Percentiles rank a stretch among this genome's conserved stretches.
phyloP scores from a whole-genome alignment of 495 filamentous ascomycete genomes.

The Zalerion maritima region DNA sequence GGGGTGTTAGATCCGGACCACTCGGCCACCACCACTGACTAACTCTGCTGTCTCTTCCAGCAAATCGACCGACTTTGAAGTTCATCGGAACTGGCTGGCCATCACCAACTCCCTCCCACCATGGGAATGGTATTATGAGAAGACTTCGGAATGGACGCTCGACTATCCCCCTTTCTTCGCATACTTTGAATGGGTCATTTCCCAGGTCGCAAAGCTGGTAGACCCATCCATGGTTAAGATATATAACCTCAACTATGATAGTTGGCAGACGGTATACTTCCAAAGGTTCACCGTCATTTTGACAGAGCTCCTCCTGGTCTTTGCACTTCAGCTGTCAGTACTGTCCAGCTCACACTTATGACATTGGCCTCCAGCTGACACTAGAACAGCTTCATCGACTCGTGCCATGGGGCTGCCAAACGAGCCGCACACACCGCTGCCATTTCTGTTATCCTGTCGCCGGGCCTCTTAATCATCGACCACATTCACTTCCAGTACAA shows the following conservation, averaged over 20 bases:
- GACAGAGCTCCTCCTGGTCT: slow-evolving; percentile 73
- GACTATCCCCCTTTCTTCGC: slow-evolving; percentile 98
- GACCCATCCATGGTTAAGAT: slow-evolving; percentile 75
- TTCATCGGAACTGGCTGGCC: slow-evolving; percentile 95
- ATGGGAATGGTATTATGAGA: slow-evolving; percentile 90
- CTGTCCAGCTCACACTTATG: not conserved
- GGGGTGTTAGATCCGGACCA: no score
- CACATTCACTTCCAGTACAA: slow-evolving; percentile 99
- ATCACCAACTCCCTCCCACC: slow-evolving; percentile 80
- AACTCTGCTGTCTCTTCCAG: slow-evolving; percentile 28
- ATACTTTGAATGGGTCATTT: slow-evolving; percentile 87
- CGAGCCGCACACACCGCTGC: slow-evolving; percentile 77
- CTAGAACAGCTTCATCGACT: slow-evolving; percentile 49
- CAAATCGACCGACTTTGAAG: slow-evolving; percentile 98
- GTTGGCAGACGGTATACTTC: slow-evolving; percentile 86
- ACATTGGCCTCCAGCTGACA: slow-evolving; percentile 8
- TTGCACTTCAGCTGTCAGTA: slow-evolving; percentile 61
- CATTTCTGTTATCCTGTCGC: slow-evolving; percentile 79
- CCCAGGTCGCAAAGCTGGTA: slow-evolving; percentile 58
- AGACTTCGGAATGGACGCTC: slow-evolving; percentile 96
- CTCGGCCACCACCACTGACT: no score
- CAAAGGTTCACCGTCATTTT: slow-evolving; percentile 75
- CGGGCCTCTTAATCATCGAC: slow-evolving; percentile 90
- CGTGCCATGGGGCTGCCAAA: slow-evolving; percentile 45
- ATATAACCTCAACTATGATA: slow-evolving; percentile 69